Evolutionary conservation across 345 rosid species (phyloP), one percentile per base, ranked within the genome.

Genomic region (Eucalyptus erythrocorys): DNA sequence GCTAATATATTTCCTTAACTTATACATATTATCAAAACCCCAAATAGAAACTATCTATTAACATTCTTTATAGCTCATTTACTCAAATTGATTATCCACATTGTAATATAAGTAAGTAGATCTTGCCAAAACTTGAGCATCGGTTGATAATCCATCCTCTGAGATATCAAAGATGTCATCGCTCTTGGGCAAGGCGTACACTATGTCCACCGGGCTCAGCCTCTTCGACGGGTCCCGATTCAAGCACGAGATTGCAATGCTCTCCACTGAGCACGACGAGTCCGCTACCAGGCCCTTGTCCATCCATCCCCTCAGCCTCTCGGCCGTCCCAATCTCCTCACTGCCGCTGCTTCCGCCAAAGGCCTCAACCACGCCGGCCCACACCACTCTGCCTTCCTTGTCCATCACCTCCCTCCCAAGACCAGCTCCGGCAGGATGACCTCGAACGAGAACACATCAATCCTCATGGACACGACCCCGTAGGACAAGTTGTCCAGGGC

Each of bases 351-450:
- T 17, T n/a, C 94, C 95, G 6, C 93, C 91, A 86, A 87, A 85
- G 45, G 91, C 87, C 82, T 88, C 90, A 5, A 42, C 76, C 30
- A 85, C 89, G 7, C 86, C 88, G 27, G 89, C 93, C 94, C 94
- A 90, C 89, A 94, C 24, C 50, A 92, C 91, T 89, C 86, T 93
- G 14, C 96, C 94, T 19, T 89, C 93, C 82, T 89, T 89, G 4
- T 94, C 94, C 30, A 91, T 82, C 13, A 94, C 96, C 85, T 95
- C 94, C 48, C 51, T 89, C 59, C 96, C 94, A 94, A 91, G 48
- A 95, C 48, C 7, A 95, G 94, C 93, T 94, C 96, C 10, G 91
- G 96, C 89, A 94, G 71, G 51, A 95, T 92, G n/a, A 93, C 96
- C 68, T 91, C 95, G 17, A 92, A 94, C 0, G 94, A 93, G 93